Evolutionary conservation across 2,329 filamentous ascomycete species (phyloP), one percentile per base, ranked within the genome.

Genomic region (Westerdykella sp.): DNA sequence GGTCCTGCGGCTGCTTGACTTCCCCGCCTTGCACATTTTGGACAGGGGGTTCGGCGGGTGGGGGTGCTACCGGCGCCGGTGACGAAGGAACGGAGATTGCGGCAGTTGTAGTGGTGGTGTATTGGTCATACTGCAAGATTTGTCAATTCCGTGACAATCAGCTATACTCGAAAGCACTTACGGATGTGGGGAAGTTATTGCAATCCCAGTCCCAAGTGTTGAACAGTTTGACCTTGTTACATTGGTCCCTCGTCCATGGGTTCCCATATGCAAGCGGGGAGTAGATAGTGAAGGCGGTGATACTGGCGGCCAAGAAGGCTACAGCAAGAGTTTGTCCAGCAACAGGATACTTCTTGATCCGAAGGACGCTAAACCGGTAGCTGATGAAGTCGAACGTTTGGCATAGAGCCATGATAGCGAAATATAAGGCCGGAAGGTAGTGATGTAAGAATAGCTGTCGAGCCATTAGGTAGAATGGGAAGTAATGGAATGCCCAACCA

Each of bases 401-500:
- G 68, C 84, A 93, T 44, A 96, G 77, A 7, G 86, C 83, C 54
- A 97, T 83, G 59, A 98, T 82, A 49, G 86, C 89, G 65, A 98
- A 98, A 73, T 95, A 95, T 12, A 98, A 79, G 2, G 93, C 93
- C 0, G 93, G 93, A 70, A 98, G 93, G 69, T 98, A 98, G 72
- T 98, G 93, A 69, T 98, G 93, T 49, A 98, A 76, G 78, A 98
- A 98, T 30, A 98, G 82, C 71, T 98, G 93, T 57, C 93, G 89
- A 65, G 93, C 83, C 93, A 98, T 97, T 45, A 98, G 79, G 73
- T 83, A 98, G 74, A 98, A 98, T 10, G 93, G 93, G 76, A 98
- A 97, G 74, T 96, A 98, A 71, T 98, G 93, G 68, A 98, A 84
- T 38, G 87, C 88, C 93, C 93, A 98, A 54, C 86, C 93, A 7